phyloP scores from a whole-genome alignment of 208 protist genomes.

The Trypanosoma platydactyli region DNA sequence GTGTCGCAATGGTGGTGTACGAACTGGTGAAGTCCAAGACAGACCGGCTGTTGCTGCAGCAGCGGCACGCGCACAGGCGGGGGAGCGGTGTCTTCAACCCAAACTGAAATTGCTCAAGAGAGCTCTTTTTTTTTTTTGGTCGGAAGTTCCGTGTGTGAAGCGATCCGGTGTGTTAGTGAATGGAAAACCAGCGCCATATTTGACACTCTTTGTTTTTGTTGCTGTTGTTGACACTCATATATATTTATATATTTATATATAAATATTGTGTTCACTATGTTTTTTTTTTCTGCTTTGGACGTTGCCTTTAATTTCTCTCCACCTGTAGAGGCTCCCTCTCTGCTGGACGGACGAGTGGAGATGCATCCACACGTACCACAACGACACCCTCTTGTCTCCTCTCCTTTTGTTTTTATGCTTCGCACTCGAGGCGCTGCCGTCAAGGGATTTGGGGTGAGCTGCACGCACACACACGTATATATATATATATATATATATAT shows the following conservation, averaged over 20 bases:
- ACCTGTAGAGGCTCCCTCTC: too few relatives aligned
- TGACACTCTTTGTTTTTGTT: too few relatives aligned
- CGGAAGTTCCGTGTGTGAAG: too few relatives aligned
- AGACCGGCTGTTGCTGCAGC: neutral
- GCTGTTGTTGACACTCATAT: conserved; percentile 2
- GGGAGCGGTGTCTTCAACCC: neutral
- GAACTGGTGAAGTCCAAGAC: conserved; percentile 36
- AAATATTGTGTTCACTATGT: neutral
- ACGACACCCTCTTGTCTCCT: too few relatives aligned
- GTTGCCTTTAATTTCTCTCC: conserved; percentile 21
- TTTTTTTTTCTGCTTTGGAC: neutral
- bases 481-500: too few relatives aligned
- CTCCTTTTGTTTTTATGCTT: neutral
- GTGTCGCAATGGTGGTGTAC: conserved; percentile 76
- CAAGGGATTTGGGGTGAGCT: too few relatives aligned
- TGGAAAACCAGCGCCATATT: too few relatives aligned
- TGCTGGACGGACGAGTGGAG: too few relatives aligned
- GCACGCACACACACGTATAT: too few relatives aligned
- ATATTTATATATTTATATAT: conserved; percentile 5
- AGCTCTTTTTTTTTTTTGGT: conserved; percentile 22
- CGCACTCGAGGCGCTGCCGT: too few relatives aligned
- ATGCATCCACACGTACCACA: too few relatives aligned
- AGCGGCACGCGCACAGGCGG: neutral
- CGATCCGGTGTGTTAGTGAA: too few relatives aligned
- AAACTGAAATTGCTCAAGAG: neutral